Conservation (phyloP, 2,329 filamentous ascomycete species). For the Orbilia quercus region DNA sequence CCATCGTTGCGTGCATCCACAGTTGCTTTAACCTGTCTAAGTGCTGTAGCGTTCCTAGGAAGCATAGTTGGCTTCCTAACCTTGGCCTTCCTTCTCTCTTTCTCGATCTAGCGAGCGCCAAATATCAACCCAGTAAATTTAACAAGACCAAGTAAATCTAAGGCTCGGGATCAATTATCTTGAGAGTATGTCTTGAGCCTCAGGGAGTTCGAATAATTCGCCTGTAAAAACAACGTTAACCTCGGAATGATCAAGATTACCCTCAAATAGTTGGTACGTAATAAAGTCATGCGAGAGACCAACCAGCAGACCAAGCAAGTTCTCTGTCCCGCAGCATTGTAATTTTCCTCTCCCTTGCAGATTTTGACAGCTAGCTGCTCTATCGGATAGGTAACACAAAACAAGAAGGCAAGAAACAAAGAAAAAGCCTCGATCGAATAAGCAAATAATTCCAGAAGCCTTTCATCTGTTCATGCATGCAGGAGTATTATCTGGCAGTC, state of each 20-base stretch:
- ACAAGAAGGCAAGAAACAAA: slow-evolving; percentile 10
- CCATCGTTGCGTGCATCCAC: too few relatives aligned
- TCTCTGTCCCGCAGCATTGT: neutral
- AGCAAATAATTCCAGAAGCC: neutral
- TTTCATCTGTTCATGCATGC: neutral
- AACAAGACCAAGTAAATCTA: neutral
- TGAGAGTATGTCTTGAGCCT: neutral
- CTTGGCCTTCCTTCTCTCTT: slow-evolving; percentile 5
- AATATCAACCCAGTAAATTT: neutral
- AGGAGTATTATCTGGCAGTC: neutral
- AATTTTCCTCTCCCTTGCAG: neutral
- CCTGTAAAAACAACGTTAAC: too few relatives aligned
- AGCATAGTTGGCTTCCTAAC: neutral
- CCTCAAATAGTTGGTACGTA: neutral
- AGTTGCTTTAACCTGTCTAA: too few relatives aligned
- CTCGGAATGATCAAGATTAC: too few relatives aligned
- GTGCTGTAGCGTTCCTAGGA: slow-evolving; percentile 1
- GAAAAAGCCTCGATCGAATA: slow-evolving; percentile 1
- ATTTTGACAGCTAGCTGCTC: slow-evolving; percentile 15
- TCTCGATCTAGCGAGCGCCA: neutral
- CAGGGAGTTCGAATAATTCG: neutral
- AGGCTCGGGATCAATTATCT: neutral
- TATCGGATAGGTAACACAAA: slow-evolving; percentile 12
- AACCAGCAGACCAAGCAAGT: neutral
- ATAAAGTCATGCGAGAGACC: neutral